phyloP scores from a whole-genome alignment of 148 eudicot species.

The Euryodendron excelsum region DNA sequence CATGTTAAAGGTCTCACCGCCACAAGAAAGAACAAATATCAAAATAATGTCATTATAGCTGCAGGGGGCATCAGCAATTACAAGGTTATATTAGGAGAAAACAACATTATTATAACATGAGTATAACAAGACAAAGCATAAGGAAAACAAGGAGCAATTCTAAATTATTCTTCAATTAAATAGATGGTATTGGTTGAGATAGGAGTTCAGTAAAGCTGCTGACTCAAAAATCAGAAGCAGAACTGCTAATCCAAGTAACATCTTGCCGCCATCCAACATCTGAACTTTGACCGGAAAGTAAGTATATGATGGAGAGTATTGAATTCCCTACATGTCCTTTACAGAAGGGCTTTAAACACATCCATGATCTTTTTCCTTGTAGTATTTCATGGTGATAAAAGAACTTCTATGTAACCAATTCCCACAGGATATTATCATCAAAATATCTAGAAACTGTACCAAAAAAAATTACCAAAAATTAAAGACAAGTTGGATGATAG shows the following conservation, averaged over 20 bases:
- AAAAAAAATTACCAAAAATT: not conserved
- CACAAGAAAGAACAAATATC: not conserved
- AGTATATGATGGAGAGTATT: too few species aligned
- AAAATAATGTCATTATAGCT: not conserved
- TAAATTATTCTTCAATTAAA: not conserved
- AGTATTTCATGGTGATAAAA: too few species aligned
- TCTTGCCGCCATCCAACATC: not conserved
- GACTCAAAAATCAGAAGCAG: not conserved
- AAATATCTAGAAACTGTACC: not conserved
- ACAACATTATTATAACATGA: not conserved
- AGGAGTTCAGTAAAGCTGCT: not conserved
- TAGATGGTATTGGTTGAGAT: not conserved
- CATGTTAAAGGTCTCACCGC: conserved; percentile 6
- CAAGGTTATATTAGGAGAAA: not conserved
- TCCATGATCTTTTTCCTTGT: too few species aligned
- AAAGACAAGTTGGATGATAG: not conserved
- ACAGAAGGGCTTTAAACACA: too few species aligned
- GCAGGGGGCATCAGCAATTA: not conserved
- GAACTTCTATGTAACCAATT: too few species aligned
- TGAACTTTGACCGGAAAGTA: too few species aligned
- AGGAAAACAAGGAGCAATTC: not conserved
- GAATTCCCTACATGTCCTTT: too few species aligned
- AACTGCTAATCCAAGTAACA: not conserved
- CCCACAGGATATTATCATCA: too few species aligned
- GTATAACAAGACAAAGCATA: not conserved